phyloP scores from a whole-genome alignment of 345 rosid species.

The Toxicodendron radicans region DNA sequence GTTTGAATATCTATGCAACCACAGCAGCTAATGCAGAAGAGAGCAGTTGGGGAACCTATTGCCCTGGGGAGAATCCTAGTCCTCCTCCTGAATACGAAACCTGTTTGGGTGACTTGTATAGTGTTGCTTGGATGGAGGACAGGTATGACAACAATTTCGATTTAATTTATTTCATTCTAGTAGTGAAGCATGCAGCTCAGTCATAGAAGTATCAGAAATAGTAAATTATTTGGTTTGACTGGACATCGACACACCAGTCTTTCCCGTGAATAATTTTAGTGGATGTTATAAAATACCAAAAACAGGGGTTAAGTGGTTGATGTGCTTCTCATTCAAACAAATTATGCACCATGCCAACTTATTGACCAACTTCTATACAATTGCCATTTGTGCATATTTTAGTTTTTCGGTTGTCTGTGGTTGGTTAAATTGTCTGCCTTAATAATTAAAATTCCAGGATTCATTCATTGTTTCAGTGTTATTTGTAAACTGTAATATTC shows the following conservation, averaged over 20 bases:
- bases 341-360: neutral
- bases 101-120: conserved; percentile 96
- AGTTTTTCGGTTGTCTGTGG: neutral
- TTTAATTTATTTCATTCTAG: neutral
- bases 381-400: neutral
- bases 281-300: neutral
- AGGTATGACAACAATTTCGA: conserved; percentile 46
- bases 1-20: conserved; percentile 89
- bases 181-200: neutral
- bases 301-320: neutral
- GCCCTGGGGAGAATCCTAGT: conserved; percentile 90
- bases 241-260: neutral
- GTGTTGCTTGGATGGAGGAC: conserved; percentile 99
- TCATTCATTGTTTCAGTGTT: neutral
- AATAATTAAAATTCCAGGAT: neutral
- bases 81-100: conserved; percentile 92
- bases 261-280: neutral
- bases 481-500: conserved; percentile 4
- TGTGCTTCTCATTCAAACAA: neutral
- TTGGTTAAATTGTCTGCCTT: neutral
- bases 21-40: conserved; percentile 92
- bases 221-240: neutral
- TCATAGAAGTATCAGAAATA: too few species aligned
- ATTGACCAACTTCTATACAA: neutral
- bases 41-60: conserved; percentile 98